phyloP scores from a whole-genome alignment of 768 basidiomycete species.

The Podaxis mareebaensis region DNA sequence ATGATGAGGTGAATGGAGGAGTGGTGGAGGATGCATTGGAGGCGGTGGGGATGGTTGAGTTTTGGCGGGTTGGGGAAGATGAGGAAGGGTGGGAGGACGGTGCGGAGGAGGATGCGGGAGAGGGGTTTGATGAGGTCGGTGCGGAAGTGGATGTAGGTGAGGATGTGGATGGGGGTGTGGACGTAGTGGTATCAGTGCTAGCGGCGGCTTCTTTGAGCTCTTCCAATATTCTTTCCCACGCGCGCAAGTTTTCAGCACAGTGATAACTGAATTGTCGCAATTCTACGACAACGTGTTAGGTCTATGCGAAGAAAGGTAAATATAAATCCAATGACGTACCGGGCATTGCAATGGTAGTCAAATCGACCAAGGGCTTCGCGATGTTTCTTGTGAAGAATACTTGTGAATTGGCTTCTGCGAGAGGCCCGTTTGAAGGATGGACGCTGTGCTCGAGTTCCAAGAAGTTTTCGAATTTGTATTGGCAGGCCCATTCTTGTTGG shows the following conservation, averaged over 20 bases:
- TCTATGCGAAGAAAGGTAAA: not conserved
- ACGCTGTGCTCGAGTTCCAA: slow-evolving; percentile 72
- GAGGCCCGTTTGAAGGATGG: slow-evolving; percentile 39
- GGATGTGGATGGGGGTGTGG: not conserved
- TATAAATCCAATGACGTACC: slow-evolving; percentile 43
- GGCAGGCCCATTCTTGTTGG: slow-evolving; percentile 87
- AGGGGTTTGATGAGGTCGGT: not conserved
- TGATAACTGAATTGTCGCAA: slow-evolving; percentile 11
- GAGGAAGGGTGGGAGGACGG: not conserved
- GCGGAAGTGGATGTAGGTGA: not conserved
- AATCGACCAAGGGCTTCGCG: slow-evolving; percentile 80
- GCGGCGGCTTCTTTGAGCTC: not conserved
- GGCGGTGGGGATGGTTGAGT: not conserved
- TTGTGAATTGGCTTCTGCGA: slow-evolving; percentile 78
- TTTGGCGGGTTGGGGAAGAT: not conserved
- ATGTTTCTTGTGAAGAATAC: slow-evolving; percentile 87
- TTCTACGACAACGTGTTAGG: not conserved
- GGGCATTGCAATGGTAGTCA: slow-evolving; percentile 72
- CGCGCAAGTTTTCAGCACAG: slow-evolving; percentile 13
- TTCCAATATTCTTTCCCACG: slow-evolving; percentile 13
- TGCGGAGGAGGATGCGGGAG: not conserved
- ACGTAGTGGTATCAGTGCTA: not conserved
- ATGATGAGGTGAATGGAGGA: not conserved
- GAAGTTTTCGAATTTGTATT: slow-evolving; percentile 82
- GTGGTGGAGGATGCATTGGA: not conserved